Percentiles rank a stretch among this genome's conserved stretches.
phyloP scores from a whole-genome alignment of 352 stramenopile species.

The Phytophthora pseudosyringae region DNA sequence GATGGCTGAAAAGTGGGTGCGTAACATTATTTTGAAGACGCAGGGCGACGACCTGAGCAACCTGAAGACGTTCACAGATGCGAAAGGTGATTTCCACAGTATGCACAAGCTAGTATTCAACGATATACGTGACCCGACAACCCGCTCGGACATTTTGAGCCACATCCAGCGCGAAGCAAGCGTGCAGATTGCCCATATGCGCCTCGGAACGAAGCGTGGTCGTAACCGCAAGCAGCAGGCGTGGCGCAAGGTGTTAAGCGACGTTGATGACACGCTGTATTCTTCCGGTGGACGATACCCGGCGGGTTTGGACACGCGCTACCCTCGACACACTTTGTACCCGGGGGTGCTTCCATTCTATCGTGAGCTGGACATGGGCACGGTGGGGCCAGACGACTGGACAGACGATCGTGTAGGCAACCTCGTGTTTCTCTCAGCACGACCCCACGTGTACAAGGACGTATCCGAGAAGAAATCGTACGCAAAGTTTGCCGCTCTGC shows the following conservation, averaged over 20 bases:
- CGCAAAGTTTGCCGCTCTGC: conserved; percentile 95
- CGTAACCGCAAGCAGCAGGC: conserved; percentile 83
- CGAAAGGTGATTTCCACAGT: conserved; percentile 96
- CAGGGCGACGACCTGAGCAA: conserved; percentile 96
- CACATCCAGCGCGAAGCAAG: conserved; percentile 96
- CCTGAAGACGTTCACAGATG: conserved; percentile 96
- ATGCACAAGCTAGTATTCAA: conserved; percentile 99
- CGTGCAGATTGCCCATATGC: conserved; percentile 94
- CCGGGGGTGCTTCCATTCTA: conserved; percentile 98
- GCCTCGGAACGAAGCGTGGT: conserved; percentile 86
- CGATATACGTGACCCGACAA: conserved; percentile 89
- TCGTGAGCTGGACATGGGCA: conserved; percentile 97
- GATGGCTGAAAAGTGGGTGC: conserved; percentile 95
- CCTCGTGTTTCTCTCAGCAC: conserved; percentile 97
- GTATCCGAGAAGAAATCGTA: conserved; percentile 98
- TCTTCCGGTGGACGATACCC: conserved; percentile 96
- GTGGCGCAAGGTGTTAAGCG: conserved; percentile 98
- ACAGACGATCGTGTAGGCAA: conserved; percentile 93
- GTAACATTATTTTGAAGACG: conserved; percentile 97
- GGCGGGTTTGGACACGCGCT: conserved; percentile 94
- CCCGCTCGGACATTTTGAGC: conserved; percentile 94
- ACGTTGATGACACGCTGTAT: conserved; percentile 98
- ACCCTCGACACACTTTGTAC: conserved; percentile 94
- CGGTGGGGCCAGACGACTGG: conserved; percentile 89
- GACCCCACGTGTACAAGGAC: conserved; percentile 99